These are phyloP conservation scores for Obba rivulosa DNA, from an alignment of 768 basidiomycete genomes.

Conservation along the genomic window DNA sequence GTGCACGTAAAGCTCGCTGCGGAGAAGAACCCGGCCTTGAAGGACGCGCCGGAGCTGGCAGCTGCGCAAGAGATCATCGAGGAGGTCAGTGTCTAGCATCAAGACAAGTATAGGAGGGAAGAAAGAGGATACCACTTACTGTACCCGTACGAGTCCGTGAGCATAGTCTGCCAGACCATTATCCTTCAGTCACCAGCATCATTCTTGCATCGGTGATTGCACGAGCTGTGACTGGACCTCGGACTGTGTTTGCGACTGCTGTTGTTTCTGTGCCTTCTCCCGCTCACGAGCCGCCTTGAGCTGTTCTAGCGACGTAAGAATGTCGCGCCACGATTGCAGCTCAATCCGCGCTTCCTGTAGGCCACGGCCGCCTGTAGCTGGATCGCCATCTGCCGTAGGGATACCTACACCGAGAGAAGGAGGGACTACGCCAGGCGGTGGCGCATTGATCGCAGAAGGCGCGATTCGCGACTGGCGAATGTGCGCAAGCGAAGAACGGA, in stretches of 20 bases:
- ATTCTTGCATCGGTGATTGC: background rate
- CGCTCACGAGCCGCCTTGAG: constrained; percentile 44
- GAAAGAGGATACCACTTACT: constrained; percentile 4
- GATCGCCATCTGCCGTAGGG: constrained; percentile 35
- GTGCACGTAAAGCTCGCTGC: constrained; percentile 33
- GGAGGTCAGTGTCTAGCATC: constrained; percentile 40
- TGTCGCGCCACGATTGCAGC: constrained; percentile 72
- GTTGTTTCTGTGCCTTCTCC: constrained; percentile 8
- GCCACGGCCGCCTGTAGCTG: constrained; percentile 38
- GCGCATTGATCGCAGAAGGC: constrained; percentile 83
- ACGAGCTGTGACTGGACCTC: background rate
- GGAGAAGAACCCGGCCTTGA: constrained; percentile 36
- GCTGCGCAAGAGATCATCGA: constrained; percentile 55
- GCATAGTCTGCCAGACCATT: background rate
- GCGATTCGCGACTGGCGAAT: constrained; percentile 79
- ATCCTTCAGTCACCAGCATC: background rate
- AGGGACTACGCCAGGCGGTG: constrained; percentile 65
- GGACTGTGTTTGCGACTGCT: too few species aligned
- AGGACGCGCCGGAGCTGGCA: constrained; percentile 27
- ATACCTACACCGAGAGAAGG: constrained; percentile 76
- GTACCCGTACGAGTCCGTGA: constrained; percentile 1
- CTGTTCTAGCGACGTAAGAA: constrained; percentile 60
- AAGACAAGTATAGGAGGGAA: constrained; percentile 1
- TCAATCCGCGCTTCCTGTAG: constrained; percentile 75
- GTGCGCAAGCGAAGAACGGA: constrained; percentile 77